Base-by-base conservation (phyloP, 352 stramenopile species). In the Pseudoperonospora humuli region DNA sequence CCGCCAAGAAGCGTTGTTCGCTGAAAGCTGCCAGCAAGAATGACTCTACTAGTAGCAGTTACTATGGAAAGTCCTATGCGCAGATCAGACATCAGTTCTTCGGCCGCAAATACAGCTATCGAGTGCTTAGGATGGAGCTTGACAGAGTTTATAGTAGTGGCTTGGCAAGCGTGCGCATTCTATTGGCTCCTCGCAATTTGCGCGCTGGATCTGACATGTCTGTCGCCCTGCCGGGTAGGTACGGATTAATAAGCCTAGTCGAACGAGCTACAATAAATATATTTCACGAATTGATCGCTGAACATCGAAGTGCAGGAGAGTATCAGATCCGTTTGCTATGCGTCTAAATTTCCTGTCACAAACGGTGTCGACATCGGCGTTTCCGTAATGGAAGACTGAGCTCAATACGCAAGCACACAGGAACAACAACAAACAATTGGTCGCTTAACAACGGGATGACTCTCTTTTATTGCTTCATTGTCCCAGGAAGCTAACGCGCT, bases 271-370 rank as follows among this genome's bases (percentile, higher is more conserved):
- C 67, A 74, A 15, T 45, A 50, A 10, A 90, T 90, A 73, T 79
- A 79, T 2, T 93, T 93, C 45, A 67, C 61, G 14, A 67, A 91
- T 51, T 59, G 56, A 23, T 39, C 62, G 5, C 50, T 82, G 15
- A 92, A 88, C 46, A 57, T 90, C 10, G 47, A n/a, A n/a, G 77
- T 27, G 54, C 88, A 31, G 65, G 92, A 4, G 79, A 90, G 39
- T 92, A 93, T 50, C 79, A 90, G 46, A 79, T 79, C 9, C 73
- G 82, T 1, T 45, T 93, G 40, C 50, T 91, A 18, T 73, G 79
- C n/a, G 79, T 90, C 3, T 75, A 92, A 21, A 92, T 90, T 33
- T 86, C 73, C 38, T 51, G 44, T 38, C 13, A 28, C 42, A 31
- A 39, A 55, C 37, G 35, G 39, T 31, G 28, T 31, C 28, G 45